phyloP scores from a whole-genome alignment of 768 basidiomycete species.

The Leccinum longicurvipes region DNA sequence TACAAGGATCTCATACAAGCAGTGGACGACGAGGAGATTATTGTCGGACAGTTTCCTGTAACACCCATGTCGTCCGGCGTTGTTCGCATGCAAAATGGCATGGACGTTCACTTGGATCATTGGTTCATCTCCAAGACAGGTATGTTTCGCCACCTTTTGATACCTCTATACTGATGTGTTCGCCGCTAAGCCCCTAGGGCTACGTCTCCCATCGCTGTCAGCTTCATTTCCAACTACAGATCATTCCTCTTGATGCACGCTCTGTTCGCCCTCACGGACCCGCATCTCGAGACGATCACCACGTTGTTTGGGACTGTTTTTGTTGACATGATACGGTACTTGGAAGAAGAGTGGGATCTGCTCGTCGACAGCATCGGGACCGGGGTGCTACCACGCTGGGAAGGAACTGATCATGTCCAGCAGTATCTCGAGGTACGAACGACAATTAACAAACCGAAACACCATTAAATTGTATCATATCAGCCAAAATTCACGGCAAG shows the following conservation, averaged over 20 bases:
- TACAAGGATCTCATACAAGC: conserved; percentile 10
- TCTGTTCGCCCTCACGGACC: conserved; percentile 22
- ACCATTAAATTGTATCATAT: background rate
- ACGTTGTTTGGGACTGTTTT: conserved; percentile 17
- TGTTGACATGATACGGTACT: conserved; percentile 19
- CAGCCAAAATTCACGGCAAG: conserved; percentile 12
- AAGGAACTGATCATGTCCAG: conserved; percentile 15
- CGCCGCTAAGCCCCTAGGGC: conserved; percentile 6
- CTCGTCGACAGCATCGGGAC: conserved; percentile 14
- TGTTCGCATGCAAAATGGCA: conserved; percentile 19
- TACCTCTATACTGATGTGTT: background rate
- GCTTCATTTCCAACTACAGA: conserved; percentile 18
- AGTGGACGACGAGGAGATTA: background rate
- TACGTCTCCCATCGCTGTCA: conserved; percentile 17
- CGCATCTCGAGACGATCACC: conserved; percentile 14
- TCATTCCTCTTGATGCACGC: conserved; percentile 21
- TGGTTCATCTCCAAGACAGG: conserved; percentile 8
- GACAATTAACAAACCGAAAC: no score
- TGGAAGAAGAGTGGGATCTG: conserved; percentile 22
- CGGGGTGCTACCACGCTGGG: conserved; percentile 15
- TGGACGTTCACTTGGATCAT: conserved; percentile 14
- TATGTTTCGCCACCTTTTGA: background rate
- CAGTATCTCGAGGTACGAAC: conserved; percentile 15
- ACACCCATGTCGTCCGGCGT: conserved; percentile 14
- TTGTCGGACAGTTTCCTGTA: conserved; percentile 1